Percentiles rank a stretch among this genome's conserved stretches.
These are phyloP conservation scores for Batrachochytrium dendrobatidis DNA, from an alignment of 371 early-diverging fungal species.

Conservation along the genomic window DNA sequence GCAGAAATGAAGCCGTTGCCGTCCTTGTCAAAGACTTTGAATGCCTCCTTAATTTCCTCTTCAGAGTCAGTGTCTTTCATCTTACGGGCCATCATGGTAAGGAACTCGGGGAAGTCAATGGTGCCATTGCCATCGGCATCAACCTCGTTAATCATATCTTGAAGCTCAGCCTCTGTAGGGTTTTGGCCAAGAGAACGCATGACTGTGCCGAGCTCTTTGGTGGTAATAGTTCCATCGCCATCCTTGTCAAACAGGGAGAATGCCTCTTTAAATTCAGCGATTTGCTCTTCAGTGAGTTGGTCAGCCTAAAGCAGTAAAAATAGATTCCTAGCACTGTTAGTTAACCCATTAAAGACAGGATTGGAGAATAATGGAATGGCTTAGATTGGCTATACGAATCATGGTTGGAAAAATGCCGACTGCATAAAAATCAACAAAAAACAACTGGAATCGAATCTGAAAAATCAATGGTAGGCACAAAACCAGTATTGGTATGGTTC, in stretches of 20 bases:
- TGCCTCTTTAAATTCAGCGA: slow-evolving; percentile 83
- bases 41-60: slow-evolving; percentile 87
- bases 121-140: slow-evolving; percentile 86
- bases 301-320: no score
- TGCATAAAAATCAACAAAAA: no score
- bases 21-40: slow-evolving; percentile 96
- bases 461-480: no score
- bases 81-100: slow-evolving; percentile 78
- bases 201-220: slow-evolving; percentile 70
- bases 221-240: slow-evolving; percentile 79
- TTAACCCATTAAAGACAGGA: no score
- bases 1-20: slow-evolving; percentile 86
- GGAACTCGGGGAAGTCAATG: slow-evolving; percentile 86
- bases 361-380: no score
- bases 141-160: slow-evolving; percentile 71
- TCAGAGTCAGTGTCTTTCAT: slow-evolving; percentile 72
- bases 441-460: no score
- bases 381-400: no score
- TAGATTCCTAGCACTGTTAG: no score
- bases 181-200: slow-evolving; percentile 80
- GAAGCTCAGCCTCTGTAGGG: slow-evolving; percentile 44
- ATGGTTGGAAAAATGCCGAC: no score
- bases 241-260: slow-evolving; percentile 73
- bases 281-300: slow-evolving; percentile 88
- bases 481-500: no score